Base-by-base conservation (phyloP, 805 yeast species). In the Ogataea zsoltii region DNA sequence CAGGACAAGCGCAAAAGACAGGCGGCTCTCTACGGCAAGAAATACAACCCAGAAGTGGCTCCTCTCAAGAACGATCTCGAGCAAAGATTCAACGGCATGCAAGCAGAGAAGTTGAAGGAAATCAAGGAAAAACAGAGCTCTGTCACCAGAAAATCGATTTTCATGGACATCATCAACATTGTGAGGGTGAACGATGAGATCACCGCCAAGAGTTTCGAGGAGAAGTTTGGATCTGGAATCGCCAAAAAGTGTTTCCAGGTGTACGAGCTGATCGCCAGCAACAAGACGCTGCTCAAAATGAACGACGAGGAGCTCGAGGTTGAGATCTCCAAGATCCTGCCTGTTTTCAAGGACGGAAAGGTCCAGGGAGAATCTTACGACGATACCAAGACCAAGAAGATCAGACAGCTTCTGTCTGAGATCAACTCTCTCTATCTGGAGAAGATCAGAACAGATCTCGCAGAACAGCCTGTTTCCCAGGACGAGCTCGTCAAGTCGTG, bases 81-180 rank as follows among this genome's bases (percentile, higher is more conserved):
- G 13, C 38, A 75, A 72, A 64, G 67, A 67, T 37, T 58, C 48
- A 44, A 60, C 13, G 48, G 50, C 7, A 47, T 60, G 41, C 59
- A 60, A 43, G 53, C 53, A 19, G 43, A 46, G 31, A 57, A 75
- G 29, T 70, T 71, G 44, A 58, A 68, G 44, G 58, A 67, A 34
- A 77, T 60, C 60, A 62, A 54, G 48, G 53, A 49, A 35, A 48
- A 47, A 42, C 69, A 61, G 47, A 57, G 41, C 34, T 46, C 61
- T 4, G 63, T 71, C 28, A 73, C 83, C 15, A 75, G 82, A 55
- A 74, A 71, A 48, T 58, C 71, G 14, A 57, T 82, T 13, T 70
- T 82, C 52, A 52, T 59, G 23, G 71, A 70, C 44, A 70, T 82
- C 29, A 61, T 81, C 23, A 45, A 46, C 19, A 58, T 62, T 11